Base-by-base conservation (phyloP, 495 filamentous ascomycete genomes). In the Symbiotaphrina buchneri region DNA sequence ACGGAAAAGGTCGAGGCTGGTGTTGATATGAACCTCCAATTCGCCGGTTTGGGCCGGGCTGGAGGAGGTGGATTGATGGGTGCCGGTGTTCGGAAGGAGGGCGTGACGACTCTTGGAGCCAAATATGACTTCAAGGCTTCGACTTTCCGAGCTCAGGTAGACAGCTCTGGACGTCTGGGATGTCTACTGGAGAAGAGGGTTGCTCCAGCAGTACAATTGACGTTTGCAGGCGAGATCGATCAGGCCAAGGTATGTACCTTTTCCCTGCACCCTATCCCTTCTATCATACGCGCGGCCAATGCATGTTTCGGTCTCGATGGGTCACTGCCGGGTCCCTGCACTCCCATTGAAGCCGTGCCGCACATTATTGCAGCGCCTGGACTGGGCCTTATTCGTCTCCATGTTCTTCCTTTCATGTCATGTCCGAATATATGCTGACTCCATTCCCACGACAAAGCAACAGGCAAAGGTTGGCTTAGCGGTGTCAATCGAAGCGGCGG, bases 41-140 rank as follows among this genome's bases (percentile, higher is more conserved):
- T 92, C 43, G 63, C 67, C 20, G 81, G 81, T 30, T 56, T 68
- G 27, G 56, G 61, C 30, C 55, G 57, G 27, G 37, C 51, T 21
- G 45, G 52, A 18, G 60, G 60, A 20, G 54, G 48, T 10, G 60
- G 55, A 19, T 47, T 71, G 41, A 70, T 87, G 71, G 76, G 77
- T 47, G 72, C 70, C 39, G 61, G 65, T 14, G 47, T 65, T 29
- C 65, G 66, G 42, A 81, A 79, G 45, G 85, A 95, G 42, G 90
- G 90, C 27, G 63, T 76, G 30, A 82, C 87, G 33, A 76, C 83
- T 24, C 61, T 94, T 42, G 90, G 87, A 45, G 82, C 80, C 41
- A 99, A 95, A 57, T 99, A 99, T 51, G 87, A 95, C 47, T 99
- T 99, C 71, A 65, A 80, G 35, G 73, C 78, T 47, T 85, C 80